Evolutionary conservation across 2,329 filamentous ascomycete genomes (phyloP).

Genomic region (Colletotrichum brevisporum): DNA sequence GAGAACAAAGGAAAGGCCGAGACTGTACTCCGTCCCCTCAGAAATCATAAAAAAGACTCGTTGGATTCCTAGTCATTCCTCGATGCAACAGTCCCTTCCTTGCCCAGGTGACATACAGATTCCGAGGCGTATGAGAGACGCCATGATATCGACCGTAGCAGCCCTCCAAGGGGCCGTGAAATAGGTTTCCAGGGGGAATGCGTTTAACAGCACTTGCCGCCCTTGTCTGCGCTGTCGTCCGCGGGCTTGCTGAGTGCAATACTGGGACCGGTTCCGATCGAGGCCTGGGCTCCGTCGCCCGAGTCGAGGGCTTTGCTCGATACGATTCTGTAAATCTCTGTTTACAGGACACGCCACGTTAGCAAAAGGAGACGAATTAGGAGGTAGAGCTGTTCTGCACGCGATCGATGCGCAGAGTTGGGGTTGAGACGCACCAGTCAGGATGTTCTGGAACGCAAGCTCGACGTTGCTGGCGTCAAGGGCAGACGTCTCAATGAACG

Average conservation of each 20-base stretch:
- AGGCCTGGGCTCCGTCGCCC: constrained; percentile 84
- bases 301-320: constrained; percentile 97
- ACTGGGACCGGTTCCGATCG: constrained; percentile 83
- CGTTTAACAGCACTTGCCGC: constrained; percentile 84
- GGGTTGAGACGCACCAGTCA: constrained; percentile 79
- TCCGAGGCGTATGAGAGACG: constrained; percentile 50
- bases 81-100: constrained; percentile 40
- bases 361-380: not conserved
- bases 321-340: constrained; percentile 99
- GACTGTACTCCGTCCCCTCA: constrained; percentile 45
- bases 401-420: constrained; percentile 1
- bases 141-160: constrained; percentile 46
- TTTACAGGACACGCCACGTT: constrained; percentile 22
- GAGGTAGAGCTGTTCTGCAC: constrained; percentile 22
- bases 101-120: constrained; percentile 44
- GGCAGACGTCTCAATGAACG: constrained; percentile 99
- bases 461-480: constrained; percentile 99
- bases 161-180: constrained; percentile 40
- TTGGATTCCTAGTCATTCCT: constrained; percentile 43
- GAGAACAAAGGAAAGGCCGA: constrained; percentile 44
- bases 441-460: constrained; percentile 98
- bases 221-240: constrained; percentile 81
- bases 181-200: constrained; percentile 25
- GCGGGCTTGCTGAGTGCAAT: constrained; percentile 90
- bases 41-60: constrained; percentile 45